Conservation (phyloP, 1,284 basidiomycete species). For the Marasmius oreades region DNA sequence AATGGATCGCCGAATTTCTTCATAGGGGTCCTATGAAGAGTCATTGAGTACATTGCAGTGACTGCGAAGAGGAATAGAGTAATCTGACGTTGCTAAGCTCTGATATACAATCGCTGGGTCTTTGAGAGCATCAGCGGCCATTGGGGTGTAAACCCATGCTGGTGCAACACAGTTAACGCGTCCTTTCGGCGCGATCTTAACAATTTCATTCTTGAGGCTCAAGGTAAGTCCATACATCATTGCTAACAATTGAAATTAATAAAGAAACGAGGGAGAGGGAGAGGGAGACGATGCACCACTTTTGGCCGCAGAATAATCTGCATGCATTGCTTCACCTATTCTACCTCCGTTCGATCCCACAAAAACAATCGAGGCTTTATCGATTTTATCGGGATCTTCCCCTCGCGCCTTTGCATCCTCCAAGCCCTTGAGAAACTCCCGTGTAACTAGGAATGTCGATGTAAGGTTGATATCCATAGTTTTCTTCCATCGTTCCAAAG, state of each 20-base stretch:
- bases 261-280: background rate
- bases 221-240: constrained; percentile 74
- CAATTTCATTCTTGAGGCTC: constrained; percentile 77
- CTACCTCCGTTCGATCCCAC: constrained; percentile 74
- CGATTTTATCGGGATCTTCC: constrained; percentile 32
- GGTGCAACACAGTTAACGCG: constrained; percentile 73
- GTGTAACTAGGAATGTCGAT: constrained; percentile 61
- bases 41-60: background rate
- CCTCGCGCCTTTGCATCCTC: constrained; percentile 30
- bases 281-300: constrained; percentile 36
- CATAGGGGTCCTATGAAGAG: constrained; percentile 52
- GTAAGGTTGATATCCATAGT: constrained; percentile 67
- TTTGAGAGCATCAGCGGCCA: constrained; percentile 45
- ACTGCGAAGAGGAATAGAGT: background rate
- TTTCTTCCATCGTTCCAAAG: constrained; percentile 60
- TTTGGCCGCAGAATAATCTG: constrained; percentile 60
- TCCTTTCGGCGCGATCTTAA: constrained; percentile 65
- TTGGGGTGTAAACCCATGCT: constrained; percentile 58
- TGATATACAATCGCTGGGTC: constrained; percentile 41
- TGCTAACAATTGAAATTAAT: constrained; percentile 33
- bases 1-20: constrained; percentile 63
- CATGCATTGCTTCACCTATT: constrained; percentile 66
- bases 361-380: constrained; percentile 55
- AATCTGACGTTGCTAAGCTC: constrained; percentile 49
- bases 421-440: constrained; percentile 55